Evolutionary conservation across 352 stramenopile species (phyloP).

Genomic region (Phytophthora pistaciae): DNA sequence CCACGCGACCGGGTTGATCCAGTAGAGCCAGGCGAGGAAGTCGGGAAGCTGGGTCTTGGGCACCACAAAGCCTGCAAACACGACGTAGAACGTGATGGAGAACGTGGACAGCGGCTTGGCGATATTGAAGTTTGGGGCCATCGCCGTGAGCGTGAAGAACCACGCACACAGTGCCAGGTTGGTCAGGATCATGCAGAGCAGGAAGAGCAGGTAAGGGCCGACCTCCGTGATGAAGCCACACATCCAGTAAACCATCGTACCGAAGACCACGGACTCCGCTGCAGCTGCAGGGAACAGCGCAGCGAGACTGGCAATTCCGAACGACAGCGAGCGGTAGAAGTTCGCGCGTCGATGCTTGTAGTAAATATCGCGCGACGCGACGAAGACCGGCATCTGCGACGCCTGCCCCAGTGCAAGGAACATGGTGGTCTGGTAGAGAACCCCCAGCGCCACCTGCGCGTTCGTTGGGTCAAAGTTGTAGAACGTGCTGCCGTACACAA

Average conservation of each 20-base stretch:
- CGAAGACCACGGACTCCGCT: slow-evolving; percentile 69
- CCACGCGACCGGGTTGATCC: slow-evolving; percentile 61
- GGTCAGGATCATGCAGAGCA: slow-evolving; percentile 29
- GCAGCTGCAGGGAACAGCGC: slow-evolving; percentile 30
- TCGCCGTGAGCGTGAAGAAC: slow-evolving; percentile 37
- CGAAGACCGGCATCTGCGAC: slow-evolving; percentile 64
- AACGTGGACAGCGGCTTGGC: not conserved
- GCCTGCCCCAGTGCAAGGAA: slow-evolving; percentile 68
- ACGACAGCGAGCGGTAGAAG: slow-evolving; percentile 75
- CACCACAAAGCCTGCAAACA: slow-evolving; percentile 58
- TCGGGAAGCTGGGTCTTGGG: slow-evolving; percentile 38
- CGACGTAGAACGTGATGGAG: slow-evolving; percentile 35
- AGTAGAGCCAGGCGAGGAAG: slow-evolving; percentile 66
- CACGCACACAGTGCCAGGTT: slow-evolving; percentile 27
- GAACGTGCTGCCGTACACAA: slow-evolving; percentile 43
- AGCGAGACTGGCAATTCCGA: slow-evolving; percentile 41
- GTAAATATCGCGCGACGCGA: slow-evolving; percentile 58
- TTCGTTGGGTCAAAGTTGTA: slow-evolving; percentile 36
- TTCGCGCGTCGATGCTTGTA: slow-evolving; percentile 86
- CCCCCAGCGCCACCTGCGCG: slow-evolving; percentile 46
- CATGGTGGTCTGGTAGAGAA: slow-evolving; percentile 76
- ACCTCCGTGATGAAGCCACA: slow-evolving; percentile 53
- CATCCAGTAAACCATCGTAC: slow-evolving; percentile 90
- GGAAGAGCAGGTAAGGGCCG: slow-evolving; percentile 26
- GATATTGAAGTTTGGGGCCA: slow-evolving; percentile 18